Evolutionary conservation across 306 rosid species (phyloP).

Genomic region (Crotalaria pallida): DNA sequence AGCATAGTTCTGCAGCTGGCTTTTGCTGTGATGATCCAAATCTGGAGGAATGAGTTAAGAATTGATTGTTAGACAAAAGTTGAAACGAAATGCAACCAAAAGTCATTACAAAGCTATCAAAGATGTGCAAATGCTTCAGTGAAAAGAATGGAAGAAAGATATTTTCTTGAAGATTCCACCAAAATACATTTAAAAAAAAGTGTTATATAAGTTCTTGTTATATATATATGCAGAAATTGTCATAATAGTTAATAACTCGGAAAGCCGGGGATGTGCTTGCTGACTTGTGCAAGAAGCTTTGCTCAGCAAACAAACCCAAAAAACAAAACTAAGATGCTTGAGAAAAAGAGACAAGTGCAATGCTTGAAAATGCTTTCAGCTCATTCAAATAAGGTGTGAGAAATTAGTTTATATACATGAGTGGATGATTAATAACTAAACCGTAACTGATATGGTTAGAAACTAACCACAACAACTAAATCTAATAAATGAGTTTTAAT

Average conservation of each 20-base stretch:
- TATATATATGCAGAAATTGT: not conserved
- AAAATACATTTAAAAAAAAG: not conserved
- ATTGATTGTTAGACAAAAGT: not conserved
- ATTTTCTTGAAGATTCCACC: not conserved
- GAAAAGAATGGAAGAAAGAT: not conserved
- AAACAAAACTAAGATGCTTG: too few relatives aligned
- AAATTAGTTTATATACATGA: too few relatives aligned
- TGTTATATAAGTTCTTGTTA: not conserved
- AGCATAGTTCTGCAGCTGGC: conserved; percentile 26
- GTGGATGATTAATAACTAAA: too few relatives aligned
- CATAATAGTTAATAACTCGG: not conserved
- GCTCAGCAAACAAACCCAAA: too few relatives aligned
- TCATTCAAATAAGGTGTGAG: too few relatives aligned
- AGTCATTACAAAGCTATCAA: not conserved
- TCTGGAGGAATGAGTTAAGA: conserved; percentile 15
- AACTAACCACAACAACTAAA: too few relatives aligned
- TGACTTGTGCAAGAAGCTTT: too few relatives aligned
- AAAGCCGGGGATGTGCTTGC: not conserved
- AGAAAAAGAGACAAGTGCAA: too few relatives aligned
- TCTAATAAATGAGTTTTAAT: too few relatives aligned
- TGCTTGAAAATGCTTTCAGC: too few relatives aligned
- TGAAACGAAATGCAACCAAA: not conserved
- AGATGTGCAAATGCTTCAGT: not conserved
- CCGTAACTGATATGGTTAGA: too few relatives aligned
- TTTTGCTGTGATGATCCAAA: conserved; percentile 3